Percentiles rank a stretch among this genome's conserved stretches.
Evolutionary conservation across 225 moss, liverwort and hornwort species (phyloP).

Genomic region (Pseudisothecium myosuroides): DNA sequence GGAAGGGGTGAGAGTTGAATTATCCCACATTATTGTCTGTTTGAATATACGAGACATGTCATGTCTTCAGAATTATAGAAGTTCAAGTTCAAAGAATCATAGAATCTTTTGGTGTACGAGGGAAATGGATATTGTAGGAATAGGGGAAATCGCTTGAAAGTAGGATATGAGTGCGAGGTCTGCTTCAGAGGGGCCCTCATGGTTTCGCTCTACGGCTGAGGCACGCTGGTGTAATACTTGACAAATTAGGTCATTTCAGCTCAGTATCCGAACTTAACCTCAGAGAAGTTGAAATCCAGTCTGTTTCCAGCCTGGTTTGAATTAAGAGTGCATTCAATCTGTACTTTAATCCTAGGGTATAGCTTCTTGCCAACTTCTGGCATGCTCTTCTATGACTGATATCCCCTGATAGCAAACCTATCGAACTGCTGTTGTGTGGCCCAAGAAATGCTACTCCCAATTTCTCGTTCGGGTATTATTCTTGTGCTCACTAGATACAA

Average conservation of each 20-base stretch:
- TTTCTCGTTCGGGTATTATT: background rate
- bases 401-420: background rate
- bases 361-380: background rate
- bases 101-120: background rate
- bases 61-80: background rate
- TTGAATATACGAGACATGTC: background rate
- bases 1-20: background rate
- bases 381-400: background rate
- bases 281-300: background rate
- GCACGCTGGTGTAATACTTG: background rate
- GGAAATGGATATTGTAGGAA: background rate
- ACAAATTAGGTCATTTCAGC: background rate
- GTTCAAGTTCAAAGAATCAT: background rate
- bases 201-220: background rate
- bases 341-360: background rate
- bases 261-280: background rate
- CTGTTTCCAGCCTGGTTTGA: background rate
- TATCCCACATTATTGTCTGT: background rate
- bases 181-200: background rate
- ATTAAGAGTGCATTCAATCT: background rate
- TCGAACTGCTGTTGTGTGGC: background rate
- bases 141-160: background rate
- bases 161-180: background rate
- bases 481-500: background rate
- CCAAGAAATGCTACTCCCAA: background rate